Evolutionary conservation across 495 filamentous ascomycete species (phyloP), one percentile per base, ranked within the genome.

Genomic region (Bacidia rubella): DNA sequence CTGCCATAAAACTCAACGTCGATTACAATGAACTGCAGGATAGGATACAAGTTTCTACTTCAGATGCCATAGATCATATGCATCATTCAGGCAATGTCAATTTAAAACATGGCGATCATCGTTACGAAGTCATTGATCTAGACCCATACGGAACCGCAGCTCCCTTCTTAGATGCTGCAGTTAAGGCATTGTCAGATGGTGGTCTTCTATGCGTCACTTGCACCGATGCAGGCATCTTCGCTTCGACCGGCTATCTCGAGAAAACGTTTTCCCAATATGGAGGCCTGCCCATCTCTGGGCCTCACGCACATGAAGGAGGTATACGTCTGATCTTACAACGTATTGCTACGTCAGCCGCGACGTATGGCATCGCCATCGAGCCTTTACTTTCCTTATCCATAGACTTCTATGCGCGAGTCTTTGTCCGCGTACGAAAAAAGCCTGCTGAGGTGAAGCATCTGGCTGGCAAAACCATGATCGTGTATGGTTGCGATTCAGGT

Each of bases 191-290:
- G 11, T 79, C 78, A 29, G 86, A 94, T 54, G 89, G 87, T 3
- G 92, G 93, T 17, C 72, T 99, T 12, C 75, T 99, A 5, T 96
- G 90, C 65, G 82, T 97, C 19, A 99, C 92, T 5, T 97, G 92
- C 66, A 99, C 92, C 0, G 92, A 99, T 68, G 86, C 90, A 4
- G 86, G 81, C 11, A 85, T 97, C 12, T 97, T 86, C 76, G 92
- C 92, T 0, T 97, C 92, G 0, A 82, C 81, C 40, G 87, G 90
- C 23, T 97, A 95, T 61, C 79, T 83, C 0, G 92, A 99, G 63
- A 99, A 99, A 67, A 78, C 85, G 12, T 97, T 81, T 62, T 77
- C 90, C 0, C 73, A 94, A 19, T 99, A 99, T 60, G 92, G 93
- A 11, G 92, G 92, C 17, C 65, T 86, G 12, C 87, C 93, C 0